phyloP scores from a whole-genome alignment of 2,329 filamentous ascomycete species.

The Diaporthe sp. region DNA sequence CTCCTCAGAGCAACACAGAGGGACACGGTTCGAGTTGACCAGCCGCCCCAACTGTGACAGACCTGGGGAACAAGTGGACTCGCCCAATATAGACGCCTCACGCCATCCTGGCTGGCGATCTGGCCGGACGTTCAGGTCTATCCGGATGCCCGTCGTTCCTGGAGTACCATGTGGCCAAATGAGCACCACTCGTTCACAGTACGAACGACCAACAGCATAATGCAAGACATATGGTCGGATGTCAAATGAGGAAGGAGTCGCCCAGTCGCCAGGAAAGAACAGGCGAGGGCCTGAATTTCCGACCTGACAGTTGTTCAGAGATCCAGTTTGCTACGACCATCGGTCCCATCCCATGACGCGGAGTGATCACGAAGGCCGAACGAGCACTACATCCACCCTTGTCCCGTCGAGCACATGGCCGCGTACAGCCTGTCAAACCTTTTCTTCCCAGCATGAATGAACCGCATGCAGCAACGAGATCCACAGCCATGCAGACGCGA shows the following conservation, averaged over 20 bases:
- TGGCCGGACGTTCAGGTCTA: not conserved
- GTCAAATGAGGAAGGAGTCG: not conserved
- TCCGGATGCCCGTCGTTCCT: not conserved
- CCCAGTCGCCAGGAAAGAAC: not conserved
- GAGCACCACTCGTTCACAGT: conserved; percentile 4
- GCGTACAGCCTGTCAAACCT: not conserved
- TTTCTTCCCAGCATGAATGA: not conserved
- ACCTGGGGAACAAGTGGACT: conserved; percentile 12
- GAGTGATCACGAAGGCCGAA: not conserved
- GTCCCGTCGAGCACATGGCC: not conserved
- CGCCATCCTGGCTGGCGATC: not conserved
- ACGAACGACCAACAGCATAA: conserved; percentile 19
- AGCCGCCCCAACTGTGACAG: conserved; percentile 7
- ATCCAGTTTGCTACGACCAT: not conserved
- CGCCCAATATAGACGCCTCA: not conserved
- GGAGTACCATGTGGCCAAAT: conserved; percentile 15
- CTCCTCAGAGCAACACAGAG: not conserved
- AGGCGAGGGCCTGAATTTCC: not conserved
- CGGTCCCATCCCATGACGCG: not conserved
- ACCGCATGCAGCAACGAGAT: not conserved
- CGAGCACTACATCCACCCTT: not conserved
- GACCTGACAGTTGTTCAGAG: not conserved
- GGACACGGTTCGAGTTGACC: not conserved
- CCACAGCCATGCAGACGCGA: not conserved
- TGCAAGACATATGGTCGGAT: not conserved